These are phyloP conservation scores for Zasmidium angulare DNA, from an alignment of 2,329 filamentous ascomycete species.

Conservation along the genomic window DNA sequence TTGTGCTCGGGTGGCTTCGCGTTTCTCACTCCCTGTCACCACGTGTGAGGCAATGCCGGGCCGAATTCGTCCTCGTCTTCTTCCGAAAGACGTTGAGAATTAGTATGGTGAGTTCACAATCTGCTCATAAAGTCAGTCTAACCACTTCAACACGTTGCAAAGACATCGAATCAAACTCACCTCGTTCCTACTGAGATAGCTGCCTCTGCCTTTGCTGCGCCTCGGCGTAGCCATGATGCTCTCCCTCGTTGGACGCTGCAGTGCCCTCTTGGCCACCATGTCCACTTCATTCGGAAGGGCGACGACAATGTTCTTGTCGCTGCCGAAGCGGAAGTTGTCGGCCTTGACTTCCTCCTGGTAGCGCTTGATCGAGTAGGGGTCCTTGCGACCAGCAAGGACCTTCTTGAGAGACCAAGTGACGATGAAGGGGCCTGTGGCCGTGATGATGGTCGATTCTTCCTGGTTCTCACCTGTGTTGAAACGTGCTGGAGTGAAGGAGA, in stretches of 20 bases:
- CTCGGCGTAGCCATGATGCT: constrained; percentile 65
- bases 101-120: constrained; percentile 68
- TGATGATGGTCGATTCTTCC: constrained; percentile 88
- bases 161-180: constrained; percentile 44
- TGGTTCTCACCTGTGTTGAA: constrained; percentile 87
- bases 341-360: constrained; percentile 95
- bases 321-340: constrained; percentile 96
- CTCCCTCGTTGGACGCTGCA: constrained; percentile 87
- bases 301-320: constrained; percentile 97
- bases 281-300: constrained; percentile 96
- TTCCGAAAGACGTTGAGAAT: background rate
- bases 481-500: constrained; percentile 85
- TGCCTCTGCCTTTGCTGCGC: constrained; percentile 46
- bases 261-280: constrained; percentile 84
- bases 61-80: background rate
- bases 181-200: constrained; percentile 76
- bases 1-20: too few species aligned
- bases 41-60: background rate
- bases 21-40: background rate
- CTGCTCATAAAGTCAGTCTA: background rate
- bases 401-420: constrained; percentile 96
- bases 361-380: constrained; percentile 94
- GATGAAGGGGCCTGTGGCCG: constrained; percentile 93
- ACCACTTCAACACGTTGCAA: background rate
- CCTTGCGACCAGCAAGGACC: constrained; percentile 74